These are phyloP conservation scores for Talaromyces sp. DNA, from an alignment of 2,329 filamentous ascomycete species.

Conservation along the genomic window DNA sequence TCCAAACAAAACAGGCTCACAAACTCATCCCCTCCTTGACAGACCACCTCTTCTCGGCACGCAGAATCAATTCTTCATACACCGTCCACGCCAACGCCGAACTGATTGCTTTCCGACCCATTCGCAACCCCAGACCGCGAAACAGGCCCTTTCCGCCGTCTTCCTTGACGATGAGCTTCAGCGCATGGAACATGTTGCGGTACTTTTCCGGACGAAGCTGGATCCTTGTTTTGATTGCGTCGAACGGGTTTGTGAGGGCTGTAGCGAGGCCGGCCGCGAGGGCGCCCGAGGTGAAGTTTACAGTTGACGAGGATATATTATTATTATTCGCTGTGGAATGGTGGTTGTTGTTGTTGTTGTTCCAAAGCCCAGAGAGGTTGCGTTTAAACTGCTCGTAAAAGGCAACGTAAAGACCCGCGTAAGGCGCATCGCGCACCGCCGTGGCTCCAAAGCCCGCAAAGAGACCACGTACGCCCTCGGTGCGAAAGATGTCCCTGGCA, in stretches of 20 bases:
- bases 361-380: constrained; percentile 20
- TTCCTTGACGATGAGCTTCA: constrained; percentile 69
- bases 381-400: constrained; percentile 68
- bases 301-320: constrained; percentile 42
- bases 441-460: constrained; percentile 94
- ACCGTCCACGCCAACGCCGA: constrained; percentile 96
- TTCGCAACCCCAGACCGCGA: constrained; percentile 78
- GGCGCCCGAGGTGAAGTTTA: constrained; percentile 82
- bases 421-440: constrained; percentile 88
- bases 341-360: background rate
- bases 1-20: constrained; percentile 2
- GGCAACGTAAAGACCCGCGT: constrained; percentile 88
- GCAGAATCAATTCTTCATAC: constrained; percentile 85
- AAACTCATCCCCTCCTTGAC: constrained; percentile 17
- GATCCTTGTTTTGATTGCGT: constrained; percentile 90
- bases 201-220: constrained; percentile 84
- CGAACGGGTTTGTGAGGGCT: constrained; percentile 89
- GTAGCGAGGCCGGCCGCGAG: constrained; percentile 78
- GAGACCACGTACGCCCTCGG: constrained; percentile 74
- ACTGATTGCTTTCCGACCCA: constrained; percentile 86
- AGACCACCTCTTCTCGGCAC: constrained; percentile 52
- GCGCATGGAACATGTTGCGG: constrained; percentile 73
- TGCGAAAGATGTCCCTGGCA: constrained; percentile 64
- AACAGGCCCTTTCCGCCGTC: constrained; percentile 78
- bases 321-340: background rate